These are phyloP conservation scores for Copromyces sp. DNA, from an alignment of 495 filamentous ascomycete genomes.

Conservation along the genomic window DNA sequence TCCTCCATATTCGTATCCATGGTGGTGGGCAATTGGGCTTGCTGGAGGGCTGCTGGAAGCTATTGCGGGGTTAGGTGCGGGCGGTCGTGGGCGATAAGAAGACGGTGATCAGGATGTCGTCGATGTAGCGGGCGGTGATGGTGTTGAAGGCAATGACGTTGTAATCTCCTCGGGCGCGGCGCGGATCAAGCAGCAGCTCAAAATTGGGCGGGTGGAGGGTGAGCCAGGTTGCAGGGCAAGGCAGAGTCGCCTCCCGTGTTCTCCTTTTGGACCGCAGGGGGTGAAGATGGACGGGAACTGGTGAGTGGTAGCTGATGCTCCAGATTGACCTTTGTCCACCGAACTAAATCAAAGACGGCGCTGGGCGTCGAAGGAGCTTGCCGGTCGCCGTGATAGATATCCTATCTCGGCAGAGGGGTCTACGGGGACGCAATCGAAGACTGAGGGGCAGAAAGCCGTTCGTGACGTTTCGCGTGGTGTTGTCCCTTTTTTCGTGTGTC, in stretches of 20 bases:
- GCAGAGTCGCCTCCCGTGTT: background rate
- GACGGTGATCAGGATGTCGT: background rate
- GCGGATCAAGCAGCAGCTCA: conserved; percentile 12
- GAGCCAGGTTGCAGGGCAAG: background rate
- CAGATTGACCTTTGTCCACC: background rate
- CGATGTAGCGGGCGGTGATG: background rate
- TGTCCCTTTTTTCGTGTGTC: background rate
- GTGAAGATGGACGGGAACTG: background rate
- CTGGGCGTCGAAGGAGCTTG: background rate
- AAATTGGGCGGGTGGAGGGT: conserved; percentile 19
- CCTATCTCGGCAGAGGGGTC: background rate
- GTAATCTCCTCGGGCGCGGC: conserved; percentile 6
- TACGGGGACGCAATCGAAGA: background rate
- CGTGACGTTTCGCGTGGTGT: background rate
- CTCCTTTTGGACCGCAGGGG: background rate
- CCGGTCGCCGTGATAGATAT: background rate
- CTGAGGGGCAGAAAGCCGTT: background rate
- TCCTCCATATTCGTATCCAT: conserved; percentile 99
- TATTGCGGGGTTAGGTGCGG: background rate
- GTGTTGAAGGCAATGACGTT: conserved; percentile 7
- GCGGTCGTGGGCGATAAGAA: background rate
- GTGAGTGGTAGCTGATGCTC: background rate
- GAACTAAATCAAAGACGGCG: background rate
- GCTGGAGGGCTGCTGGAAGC: background rate
- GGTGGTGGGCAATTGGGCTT: conserved; percentile 14